Evolutionary conservation across 495 filamentous ascomycete species (phyloP), one percentile per base, ranked within the genome.

Genomic region (Neurospora sp.): DNA sequence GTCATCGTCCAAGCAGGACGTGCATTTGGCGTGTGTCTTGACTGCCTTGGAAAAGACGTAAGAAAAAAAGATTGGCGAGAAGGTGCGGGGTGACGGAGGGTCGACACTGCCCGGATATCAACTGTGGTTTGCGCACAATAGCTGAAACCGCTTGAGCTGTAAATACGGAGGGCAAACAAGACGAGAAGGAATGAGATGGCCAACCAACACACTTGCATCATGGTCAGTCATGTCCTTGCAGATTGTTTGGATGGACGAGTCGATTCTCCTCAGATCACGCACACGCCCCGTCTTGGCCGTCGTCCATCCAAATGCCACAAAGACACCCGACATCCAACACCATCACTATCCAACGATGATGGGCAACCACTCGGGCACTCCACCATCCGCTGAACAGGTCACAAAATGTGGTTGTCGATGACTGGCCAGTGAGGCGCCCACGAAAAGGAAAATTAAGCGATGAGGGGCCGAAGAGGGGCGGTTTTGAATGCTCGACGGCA

Each of bases 371-470:
- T 65, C 27, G 27, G 53, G 27, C 53, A 65, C 53, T 65, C 53
- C 53, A 65, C 53, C 53, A 65, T 65, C 53, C 27, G 40, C 27
- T 31, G 68, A 65, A 61, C 71, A 73, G 38, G 65, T 72, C 74
- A 76, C 53, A 73, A 71, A 70, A 72, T 74, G 73, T 75, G 77
- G 77, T 78, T 71, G 48, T 68, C 68, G 42, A 46, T 75, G 73
- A 79, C 69, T 73, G 77, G 73, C 70, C 73, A 74, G 61, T 59
- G 69, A 77, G 73, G 72, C 76, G 77, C 77, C 76, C 31, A 71
- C 53, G 20, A 61, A 61, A 69, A 72, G n/a, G 46, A 61, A 38
- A 20, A 71, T 38, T 59, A 48, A 46, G 39, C 37, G 27, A 38
- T 16, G 20, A 41, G 5, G 53, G 22, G 31, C 68, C 41, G n/a